Evolutionary conservation across 2,329 filamentous ascomycete species (phyloP), one percentile per base, ranked within the genome.

Genomic region (Stagonosporopsis tanaceti): DNA sequence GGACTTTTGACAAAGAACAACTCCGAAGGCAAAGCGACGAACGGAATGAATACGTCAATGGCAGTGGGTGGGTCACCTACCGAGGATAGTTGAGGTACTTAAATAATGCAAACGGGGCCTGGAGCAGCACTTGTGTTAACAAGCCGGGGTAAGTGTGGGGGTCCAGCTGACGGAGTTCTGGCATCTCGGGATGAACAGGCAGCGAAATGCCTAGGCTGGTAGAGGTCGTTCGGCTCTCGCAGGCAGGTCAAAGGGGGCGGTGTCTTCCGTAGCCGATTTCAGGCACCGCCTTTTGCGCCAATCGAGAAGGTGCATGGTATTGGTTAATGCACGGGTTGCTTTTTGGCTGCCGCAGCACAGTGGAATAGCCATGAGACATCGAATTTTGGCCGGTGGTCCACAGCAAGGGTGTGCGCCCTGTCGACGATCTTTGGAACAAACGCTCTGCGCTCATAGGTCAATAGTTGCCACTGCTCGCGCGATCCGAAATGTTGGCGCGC

Each of bases 121-220:
- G 61, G 42, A 62, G 60, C 60, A 59, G 58, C 38, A 57, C 54
- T 48, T 53, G 53, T 48, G 50, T 53, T 53, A 53, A 57, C 44
- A 40, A 38, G 54, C 54, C 48, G 51, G 59, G 54, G 51, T 63
- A 59, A 61, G 71, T 70, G 73, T 76, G 74, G 74, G 74, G 73
- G 74, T 76, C 60, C 73, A 75, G 74, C 73, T 76, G 74, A 76
- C 72, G 64, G 61, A 61, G 57, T 65, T 68, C 60, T 69, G 62
- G 62, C 64, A 67, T 65, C 63, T 68, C 68, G 67, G 69, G 64
- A 53, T 63, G 63, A 55, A 64, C 57, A 62, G 69, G 64, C 67
- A 65, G 71, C 71, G 28, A 66, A 67, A 68, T 61, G 57, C 54
- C 54, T 65, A 65, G 62, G 57, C 54, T 45, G 62, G 61, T 63